Base-by-base conservation (phyloP, 805 yeast species). In the Isabelozyma heimii region DNA sequence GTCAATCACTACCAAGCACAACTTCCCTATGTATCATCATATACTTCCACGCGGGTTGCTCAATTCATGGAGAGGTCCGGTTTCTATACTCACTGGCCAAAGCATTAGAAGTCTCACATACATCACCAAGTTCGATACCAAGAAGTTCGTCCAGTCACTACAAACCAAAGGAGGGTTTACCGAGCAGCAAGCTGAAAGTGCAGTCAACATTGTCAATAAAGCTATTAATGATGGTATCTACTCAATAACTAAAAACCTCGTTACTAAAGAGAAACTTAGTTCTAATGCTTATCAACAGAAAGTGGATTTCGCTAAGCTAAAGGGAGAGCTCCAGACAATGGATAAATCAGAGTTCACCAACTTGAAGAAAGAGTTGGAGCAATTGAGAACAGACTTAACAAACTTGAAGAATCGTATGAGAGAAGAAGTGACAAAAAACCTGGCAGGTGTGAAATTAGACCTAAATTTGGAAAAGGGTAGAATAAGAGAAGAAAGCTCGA, bases 391-490 rank as follows among this genome's bases (percentile, higher is more conserved):
- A 42, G 97, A 91, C 61, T 72, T 94, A 50, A 97, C 95, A 55
- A 90, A 89, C 62, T 74, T 91, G 62, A 82, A 91, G 59, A 91
- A 89, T 52, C 79, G 86, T 60, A 80, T 94, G 58, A 85, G 87
- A 64, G 98, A 94, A 64, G 97, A 94, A 56, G 89, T 94, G 46
- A 87, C 94, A 42, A 91, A 89, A 66, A 84, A 90, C 43, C 85
- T 88, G 61, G 95, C 97, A 9, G 87, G 91, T 45, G 97, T 94
- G 41, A 78, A 96, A 54, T 76, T 94, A 51, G 99, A 94, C 67
- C 75, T 94, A 58, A 91, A 91, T 58, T 74, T 94, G 55, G 99
- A 94, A 63, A 94, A 92, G 69, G 98, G 98, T 33, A 77, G 99
- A 54, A 90, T 92, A 45, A 82, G 97, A 58, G 98, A 94, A 65